Base-by-base conservation (phyloP, 768 basidiomycete genomes). In the Hygrocybe coccinea region DNA sequence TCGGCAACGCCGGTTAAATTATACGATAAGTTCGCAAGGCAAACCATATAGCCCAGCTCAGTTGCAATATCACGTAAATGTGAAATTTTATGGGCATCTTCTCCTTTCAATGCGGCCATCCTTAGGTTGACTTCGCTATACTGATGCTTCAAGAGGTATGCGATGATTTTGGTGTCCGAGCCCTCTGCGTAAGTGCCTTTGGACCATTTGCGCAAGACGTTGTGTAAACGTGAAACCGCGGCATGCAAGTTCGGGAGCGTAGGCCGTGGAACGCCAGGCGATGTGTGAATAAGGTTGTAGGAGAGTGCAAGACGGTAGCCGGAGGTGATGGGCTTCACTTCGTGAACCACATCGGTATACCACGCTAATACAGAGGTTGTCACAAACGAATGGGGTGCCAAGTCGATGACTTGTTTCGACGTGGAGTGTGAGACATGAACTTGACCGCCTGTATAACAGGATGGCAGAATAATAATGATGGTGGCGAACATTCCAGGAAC, bases 311-410 rank as follows among this genome's bases (percentile, higher is more conserved):
- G 71, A 1, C 77, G 75, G 55, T 77, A 79, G 3, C 81, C 80
- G 15, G 73, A 71, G 0, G 73, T 76, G 44, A 81, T 66, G 5
- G 76, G 73, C 56, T 76, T 77, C 56, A 81, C 73, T 67, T 78
- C 77, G 62, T 79, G 78, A 45, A 65, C 66, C 48, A 80, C 79
- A 53, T 80, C 80, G 24, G 77, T 79, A 59, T 81, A 79, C 78
- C 80, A 83, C 1, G 79, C 70, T 3, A 80, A 64, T 12, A 77
- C 62, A 1, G 74, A 64, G 0, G 75, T 78, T 2, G 63, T 61
- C 5, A 65, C 49, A 1, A 65, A 50, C n/a, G 75, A 75, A 11
- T 59, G 56, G 1, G 57, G 12, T 2, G 73, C 62, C 3, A 71
- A 61, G 60, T 79, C 74, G 56, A 79, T 68, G 6, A 71, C 64